Evolutionary conservation across 228 moss, liverwort and hornwort species (phyloP).

Genomic region (Sphagnum fallax): DNA sequence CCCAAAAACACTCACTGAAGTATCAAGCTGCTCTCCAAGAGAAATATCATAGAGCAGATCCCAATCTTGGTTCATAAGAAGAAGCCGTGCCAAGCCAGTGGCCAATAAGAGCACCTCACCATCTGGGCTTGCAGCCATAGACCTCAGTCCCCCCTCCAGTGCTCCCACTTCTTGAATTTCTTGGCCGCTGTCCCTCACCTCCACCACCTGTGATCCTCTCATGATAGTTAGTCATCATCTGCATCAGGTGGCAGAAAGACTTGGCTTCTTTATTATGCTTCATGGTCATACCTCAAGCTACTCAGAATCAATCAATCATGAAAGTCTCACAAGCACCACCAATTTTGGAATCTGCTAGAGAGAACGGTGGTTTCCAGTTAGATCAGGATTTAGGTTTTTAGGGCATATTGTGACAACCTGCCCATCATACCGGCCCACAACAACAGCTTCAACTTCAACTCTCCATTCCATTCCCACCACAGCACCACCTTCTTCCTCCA

Average conservation of each 20-base stretch:
- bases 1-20: conserved; percentile 45
- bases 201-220: conserved; percentile 32
- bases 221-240: too few relatives aligned
- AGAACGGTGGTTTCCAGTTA: too few relatives aligned
- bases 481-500: conserved; percentile 47
- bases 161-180: conserved; percentile 79
- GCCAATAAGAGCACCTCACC: conserved; percentile 82
- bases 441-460: conserved; percentile 56
- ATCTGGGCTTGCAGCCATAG: conserved; percentile 82
- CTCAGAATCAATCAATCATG: too few relatives aligned
- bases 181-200: conserved; percentile 44
- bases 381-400: too few relatives aligned
- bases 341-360: too few relatives aligned
- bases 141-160: conserved; percentile 70
- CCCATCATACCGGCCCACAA: conserved; percentile 45
- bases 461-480: conserved; percentile 67
- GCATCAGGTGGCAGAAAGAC: too few relatives aligned
- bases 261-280: too few relatives aligned
- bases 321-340: too few relatives aligned
- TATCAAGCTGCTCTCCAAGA: conserved; percentile 33
- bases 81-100: conserved; percentile 71
- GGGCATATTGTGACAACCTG: conserved; percentile 20
- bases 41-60: conserved; percentile 83
- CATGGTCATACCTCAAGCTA: too few relatives aligned
- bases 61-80: conserved; percentile 97